Evolutionary conservation across 1,284 basidiomycete genomes (phyloP), one percentile per base, ranked within the genome.

Genomic region (Rhodotorula sp.): DNA sequence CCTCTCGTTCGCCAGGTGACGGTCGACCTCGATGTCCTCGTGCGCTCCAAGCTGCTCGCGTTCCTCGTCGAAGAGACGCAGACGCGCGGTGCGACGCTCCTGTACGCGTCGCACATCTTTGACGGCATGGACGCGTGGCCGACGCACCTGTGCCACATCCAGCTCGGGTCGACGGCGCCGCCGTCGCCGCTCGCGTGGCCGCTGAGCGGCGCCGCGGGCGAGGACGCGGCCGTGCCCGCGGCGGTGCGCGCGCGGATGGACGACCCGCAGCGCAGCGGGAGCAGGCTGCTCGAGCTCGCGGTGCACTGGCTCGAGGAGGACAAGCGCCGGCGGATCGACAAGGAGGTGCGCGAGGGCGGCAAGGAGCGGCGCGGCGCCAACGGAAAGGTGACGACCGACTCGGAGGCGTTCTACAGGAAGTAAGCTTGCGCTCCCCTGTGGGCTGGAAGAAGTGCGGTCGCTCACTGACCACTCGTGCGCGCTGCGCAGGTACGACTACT

Each of bases 1-100:
- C 34, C 34, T 34, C 34, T 34, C 34, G 34, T 34, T 34, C 52
- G 17, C 17, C 68, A 84, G 91, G 92, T 98, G 64, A 99, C 96
- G 0, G 97, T 99, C 48, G 97, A 99, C 81, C 85, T 99, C n/a
- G 97, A 99, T 78, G 95, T 98, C 10, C 87, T 98, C 53, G 97
- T 99, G 56, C 89, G 97, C 59, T 88, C 92, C 64, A 92, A 97
- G 74, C 84, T 99, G 34, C 87, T 99, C 75, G 87, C 85, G 25
- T 99, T 98, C 82, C 85, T 99, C 56, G 89, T 89, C 74, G 82
- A 86, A 27, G 97, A 99, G 79, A 92, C 92, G 73, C 87, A 90
- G 74, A 81, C 83, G 19, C 87, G 97, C 34, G 88, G 88, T 0
- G 92, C 95, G 7, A 98, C 96, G 7, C 91, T 99, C 70, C 83